Percentiles rank a stretch among this genome's conserved stretches.
These are phyloP conservation scores for Tephrocybe sp. DNA, from an alignment of 768 basidiomycete species.

Conservation along the genomic window DNA sequence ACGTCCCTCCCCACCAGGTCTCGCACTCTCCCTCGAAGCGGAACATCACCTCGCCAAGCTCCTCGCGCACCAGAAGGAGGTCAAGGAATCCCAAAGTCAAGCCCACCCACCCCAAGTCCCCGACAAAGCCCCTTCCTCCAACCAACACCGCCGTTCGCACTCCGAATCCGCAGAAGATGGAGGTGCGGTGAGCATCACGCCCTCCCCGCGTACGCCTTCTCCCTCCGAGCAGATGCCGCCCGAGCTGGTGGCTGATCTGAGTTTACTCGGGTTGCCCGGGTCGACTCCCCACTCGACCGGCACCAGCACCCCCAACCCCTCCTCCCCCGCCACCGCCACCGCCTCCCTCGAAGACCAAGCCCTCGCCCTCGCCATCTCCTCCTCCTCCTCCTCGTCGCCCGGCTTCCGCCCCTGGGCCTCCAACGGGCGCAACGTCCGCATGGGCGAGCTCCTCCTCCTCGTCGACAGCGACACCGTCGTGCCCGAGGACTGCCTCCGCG, in stretches of 20 bases:
- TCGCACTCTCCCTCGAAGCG: conserved; percentile 65
- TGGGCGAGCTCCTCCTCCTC: conserved; percentile 77
- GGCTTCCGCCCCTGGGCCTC: conserved; percentile 69
- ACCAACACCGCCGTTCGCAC: conserved; percentile 13
- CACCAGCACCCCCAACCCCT: no score
- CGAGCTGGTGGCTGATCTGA: conserved; percentile 5
- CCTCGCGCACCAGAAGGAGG: conserved; percentile 22
- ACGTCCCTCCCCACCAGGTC: conserved; percentile 29
- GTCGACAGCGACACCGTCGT: conserved; percentile 80
- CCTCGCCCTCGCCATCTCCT: conserved; percentile 65
- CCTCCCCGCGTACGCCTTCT: not conserved
- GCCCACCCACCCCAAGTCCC: not conserved
- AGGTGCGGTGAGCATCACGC: not conserved
- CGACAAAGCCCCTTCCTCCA: conserved; percentile 20
- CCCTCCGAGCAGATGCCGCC: not conserved
- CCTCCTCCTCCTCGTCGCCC: no score
- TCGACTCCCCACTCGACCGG: no score
- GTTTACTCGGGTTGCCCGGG: conserved; percentile 8
- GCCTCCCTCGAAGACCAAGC: conserved; percentile 70
- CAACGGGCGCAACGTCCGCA: conserved; percentile 66
- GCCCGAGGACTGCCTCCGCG: conserved; percentile 82
- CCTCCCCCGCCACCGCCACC: conserved; percentile 21
- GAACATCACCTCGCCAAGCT: conserved; percentile 51
- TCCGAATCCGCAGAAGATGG: not conserved
- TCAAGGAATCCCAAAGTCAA: conserved; percentile 4